These are phyloP conservation scores for Chlorella ohadii DNA, from an alignment of 139 green algal species.

Conservation along the genomic window DNA sequence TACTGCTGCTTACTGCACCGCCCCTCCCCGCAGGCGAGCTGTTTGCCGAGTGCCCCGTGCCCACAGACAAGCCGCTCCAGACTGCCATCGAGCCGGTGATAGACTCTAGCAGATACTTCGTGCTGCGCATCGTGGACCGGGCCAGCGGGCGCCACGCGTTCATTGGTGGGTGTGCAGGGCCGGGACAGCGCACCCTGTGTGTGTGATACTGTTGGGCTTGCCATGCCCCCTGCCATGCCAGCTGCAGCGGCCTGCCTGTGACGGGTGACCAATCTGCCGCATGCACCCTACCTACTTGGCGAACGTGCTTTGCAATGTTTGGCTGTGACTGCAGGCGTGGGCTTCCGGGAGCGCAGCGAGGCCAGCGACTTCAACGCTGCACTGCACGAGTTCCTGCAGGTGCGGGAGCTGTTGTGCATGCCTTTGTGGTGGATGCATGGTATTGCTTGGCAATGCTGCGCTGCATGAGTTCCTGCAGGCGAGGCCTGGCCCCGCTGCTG, in stretches of 20 bases:
- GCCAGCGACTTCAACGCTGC: constrained; percentile 75
- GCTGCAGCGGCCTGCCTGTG: no score
- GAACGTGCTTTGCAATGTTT: no score
- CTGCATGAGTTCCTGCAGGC: no score
- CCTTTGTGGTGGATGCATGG: background rate
- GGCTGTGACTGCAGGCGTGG: constrained; percentile 1
- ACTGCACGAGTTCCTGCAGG: constrained; percentile 73
- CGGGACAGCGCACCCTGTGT: no score
- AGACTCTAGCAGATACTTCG: constrained; percentile 79
- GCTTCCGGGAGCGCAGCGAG: constrained; percentile 64
- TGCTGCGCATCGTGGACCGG: constrained; percentile 67
- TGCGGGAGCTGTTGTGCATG: background rate
- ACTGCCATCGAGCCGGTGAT: constrained; percentile 78
- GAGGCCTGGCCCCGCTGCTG: background rate
- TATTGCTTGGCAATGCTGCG: no score
- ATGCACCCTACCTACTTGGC: no score
- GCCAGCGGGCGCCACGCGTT: constrained; percentile 71
- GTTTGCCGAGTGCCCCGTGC: constrained; percentile 82
- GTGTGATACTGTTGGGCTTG: no score
- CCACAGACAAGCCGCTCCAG: constrained; percentile 50
- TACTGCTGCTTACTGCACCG: no score
- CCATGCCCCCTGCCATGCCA: no score
- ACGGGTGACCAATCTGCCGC: no score
- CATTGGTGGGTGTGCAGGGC: constrained; percentile 56
- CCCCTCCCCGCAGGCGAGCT: constrained; percentile 57